Conservation (phyloP, 1,284 basidiomycete species). For the Heterobasidion occidentale region DNA sequence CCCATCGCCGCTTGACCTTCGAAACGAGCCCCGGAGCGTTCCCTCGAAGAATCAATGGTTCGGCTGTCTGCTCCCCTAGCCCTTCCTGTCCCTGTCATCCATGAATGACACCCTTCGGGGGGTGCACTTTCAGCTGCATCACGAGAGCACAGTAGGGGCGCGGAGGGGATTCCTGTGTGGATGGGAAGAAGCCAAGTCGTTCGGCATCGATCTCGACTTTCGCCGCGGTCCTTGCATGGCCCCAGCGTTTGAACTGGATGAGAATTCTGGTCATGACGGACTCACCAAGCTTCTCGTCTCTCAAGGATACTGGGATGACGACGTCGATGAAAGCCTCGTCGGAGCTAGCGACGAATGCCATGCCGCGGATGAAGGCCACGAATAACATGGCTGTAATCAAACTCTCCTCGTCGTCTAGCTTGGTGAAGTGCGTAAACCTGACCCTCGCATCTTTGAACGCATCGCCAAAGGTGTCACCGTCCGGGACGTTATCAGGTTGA, state of each 20-base stretch:
- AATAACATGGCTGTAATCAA: slow-evolving; percentile 3
- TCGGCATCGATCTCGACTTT: not conserved
- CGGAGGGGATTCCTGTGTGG: no score
- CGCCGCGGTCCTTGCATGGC: not conserved
- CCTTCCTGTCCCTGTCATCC: no score
- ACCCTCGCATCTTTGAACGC: slow-evolving; percentile 13
- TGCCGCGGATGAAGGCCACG: not conserved
- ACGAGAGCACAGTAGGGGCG: no score
- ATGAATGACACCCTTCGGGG: no score
- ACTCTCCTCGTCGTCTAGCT: slow-evolving; percentile 11
- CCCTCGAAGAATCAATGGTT: no score
- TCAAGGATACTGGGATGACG: not conserved
- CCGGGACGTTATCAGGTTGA: slow-evolving; percentile 4
- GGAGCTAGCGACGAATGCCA: not conserved
- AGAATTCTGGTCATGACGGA: not conserved
- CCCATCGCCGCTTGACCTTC: not conserved
- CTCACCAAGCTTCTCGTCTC: not conserved
- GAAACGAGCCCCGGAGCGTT: no score
- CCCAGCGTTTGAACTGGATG: not conserved
- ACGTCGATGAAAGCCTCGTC: not conserved
- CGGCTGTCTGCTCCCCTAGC: no score
- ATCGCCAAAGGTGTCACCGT: slow-evolving; percentile 2
- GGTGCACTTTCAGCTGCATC: no score
- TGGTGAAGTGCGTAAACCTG: slow-evolving; percentile 16
- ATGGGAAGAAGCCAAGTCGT: no score